A percentile compares a stretch with the other conserved stretches of the same genome.
phyloP scores from a whole-genome alignment of 768 basidiomycete species.

The Solioccasus polychromus region DNA sequence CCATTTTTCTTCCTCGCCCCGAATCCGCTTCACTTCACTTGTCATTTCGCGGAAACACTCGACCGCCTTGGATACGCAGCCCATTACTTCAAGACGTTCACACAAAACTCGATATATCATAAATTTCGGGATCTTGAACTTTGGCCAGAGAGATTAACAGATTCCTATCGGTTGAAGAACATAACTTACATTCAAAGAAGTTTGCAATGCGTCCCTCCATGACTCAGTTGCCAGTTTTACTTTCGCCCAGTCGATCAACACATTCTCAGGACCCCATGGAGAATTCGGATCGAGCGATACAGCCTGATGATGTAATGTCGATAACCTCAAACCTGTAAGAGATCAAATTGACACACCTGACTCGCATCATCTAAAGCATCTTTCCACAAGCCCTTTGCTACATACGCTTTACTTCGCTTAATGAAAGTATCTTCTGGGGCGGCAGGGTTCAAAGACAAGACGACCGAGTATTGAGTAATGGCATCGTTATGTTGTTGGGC shows the following conservation, averaged over 20 bases:
- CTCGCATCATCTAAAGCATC: neutral
- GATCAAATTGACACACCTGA: neutral
- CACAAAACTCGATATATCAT: neutral
- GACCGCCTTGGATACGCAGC: neutral
- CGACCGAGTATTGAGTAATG: neutral
- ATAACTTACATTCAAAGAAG: neutral
- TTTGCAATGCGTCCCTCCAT: neutral
- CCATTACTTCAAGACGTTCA: neutral
- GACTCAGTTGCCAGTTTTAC: neutral
- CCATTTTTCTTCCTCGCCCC: too few species aligned
- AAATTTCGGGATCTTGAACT: slow-evolving; percentile 1
- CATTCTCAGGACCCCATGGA: neutral
- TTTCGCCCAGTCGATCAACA: neutral
- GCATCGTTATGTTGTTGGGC: neutral
- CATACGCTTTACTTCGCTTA: neutral
- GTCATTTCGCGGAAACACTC: slow-evolving; percentile 5
- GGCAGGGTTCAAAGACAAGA: neutral
- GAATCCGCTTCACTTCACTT: neutral
- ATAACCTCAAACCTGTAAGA: too few species aligned
- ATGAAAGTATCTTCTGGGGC: neutral
- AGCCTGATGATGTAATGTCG: neutral
- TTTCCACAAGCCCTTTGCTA: neutral
- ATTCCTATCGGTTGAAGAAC: neutral
- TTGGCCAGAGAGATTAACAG: too few species aligned
- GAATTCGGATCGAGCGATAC: neutral